Base-by-base conservation (phyloP, 2,329 filamentous ascomycete genomes). In the Diaporthe velutina region DNA sequence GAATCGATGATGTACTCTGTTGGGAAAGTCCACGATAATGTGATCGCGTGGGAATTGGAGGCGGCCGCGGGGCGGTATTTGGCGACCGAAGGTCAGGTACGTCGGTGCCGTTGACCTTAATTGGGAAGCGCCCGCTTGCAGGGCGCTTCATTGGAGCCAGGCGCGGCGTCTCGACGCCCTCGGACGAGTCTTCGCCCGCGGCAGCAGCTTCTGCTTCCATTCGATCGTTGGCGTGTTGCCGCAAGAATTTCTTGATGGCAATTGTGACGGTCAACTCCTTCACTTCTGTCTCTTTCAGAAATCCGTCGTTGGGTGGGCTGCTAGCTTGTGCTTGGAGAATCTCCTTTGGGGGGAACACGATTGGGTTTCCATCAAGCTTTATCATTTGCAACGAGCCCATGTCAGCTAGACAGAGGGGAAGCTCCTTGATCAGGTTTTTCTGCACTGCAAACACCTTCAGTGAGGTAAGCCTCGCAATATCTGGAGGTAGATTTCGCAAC, bases 311-410 rank as follows among this genome's bases (percentile, higher is more conserved):
- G 2, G 90, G 87, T 25, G 89, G 89, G 66, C 86, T 91, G 54
- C 84, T 84, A 25, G 88, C 86, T 79, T 89, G 88, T 15, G 90
- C 85, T 78, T 93, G 91, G 35, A 95, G 83, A 19, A 93, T 88
- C 77, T 93, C 92, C 78, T 89, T 91, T 22, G 94, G 93, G 4
- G 95, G 95, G 79, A 96, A 96, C 74, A 89, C 90, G 74, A 98
- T 90, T 12, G 94, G 94, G 79, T 98, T 98, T 60, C 95, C 95
- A 74, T 96, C 94, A 48, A 98, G 91, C 83, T 98, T 98, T 73
- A 98, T 88, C 78, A 97, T 94, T 81, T 96, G 94, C 75, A 98
- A 86, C 73, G 95, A 97, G 73, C 90, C 92, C 94, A 98, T 98
- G 77, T 98, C 95, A 72, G 94, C 95, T 30, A 98, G 85, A 77